A percentile compares a stretch with the other conserved stretches of the same genome.
Evolutionary conservation across 2,329 filamentous ascomycete genomes (phyloP).

Genomic region (Elsinoe arachidis): DNA sequence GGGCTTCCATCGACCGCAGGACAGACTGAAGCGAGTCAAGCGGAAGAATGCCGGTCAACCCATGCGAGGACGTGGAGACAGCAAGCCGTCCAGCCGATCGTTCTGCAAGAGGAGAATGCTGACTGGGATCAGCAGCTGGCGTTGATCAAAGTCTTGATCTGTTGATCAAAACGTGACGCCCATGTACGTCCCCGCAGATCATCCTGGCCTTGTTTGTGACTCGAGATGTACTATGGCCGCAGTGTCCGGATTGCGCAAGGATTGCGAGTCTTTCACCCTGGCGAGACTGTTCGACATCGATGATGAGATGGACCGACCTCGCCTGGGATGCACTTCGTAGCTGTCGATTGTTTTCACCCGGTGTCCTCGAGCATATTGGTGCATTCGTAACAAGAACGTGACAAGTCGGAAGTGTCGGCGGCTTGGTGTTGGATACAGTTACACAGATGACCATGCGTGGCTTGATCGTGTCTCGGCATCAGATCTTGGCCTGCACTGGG

Average conservation of each 20-base stretch:
- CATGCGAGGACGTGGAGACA: not conserved
- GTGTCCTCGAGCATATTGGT: no score
- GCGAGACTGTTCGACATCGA: no score
- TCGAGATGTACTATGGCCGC: not conserved
- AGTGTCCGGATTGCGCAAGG: no score
- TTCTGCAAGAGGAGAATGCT: not conserved
- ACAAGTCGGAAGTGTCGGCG: not conserved
- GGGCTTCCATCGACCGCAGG: not conserved
- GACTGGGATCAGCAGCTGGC: not conserved
- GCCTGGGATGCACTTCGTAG: no score
- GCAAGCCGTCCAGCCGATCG: not conserved
- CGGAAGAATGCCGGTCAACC: not conserved
- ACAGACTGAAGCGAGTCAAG: not conserved
- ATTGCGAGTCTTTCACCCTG: no score
- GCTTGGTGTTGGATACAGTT: not conserved
- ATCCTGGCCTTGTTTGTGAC: not conserved
- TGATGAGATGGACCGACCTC: no score
- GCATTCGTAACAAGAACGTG: not conserved
- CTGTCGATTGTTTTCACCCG: no score
- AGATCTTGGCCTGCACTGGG: not conserved
- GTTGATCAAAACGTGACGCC: constrained; percentile 6
- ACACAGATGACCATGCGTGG: not conserved
- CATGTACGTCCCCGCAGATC: not conserved
- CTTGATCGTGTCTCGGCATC: not conserved
- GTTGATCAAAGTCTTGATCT: constrained; percentile 1